Conservation (phyloP, 106 monocot genomes). For the Agapanthus africanus region DNA sequence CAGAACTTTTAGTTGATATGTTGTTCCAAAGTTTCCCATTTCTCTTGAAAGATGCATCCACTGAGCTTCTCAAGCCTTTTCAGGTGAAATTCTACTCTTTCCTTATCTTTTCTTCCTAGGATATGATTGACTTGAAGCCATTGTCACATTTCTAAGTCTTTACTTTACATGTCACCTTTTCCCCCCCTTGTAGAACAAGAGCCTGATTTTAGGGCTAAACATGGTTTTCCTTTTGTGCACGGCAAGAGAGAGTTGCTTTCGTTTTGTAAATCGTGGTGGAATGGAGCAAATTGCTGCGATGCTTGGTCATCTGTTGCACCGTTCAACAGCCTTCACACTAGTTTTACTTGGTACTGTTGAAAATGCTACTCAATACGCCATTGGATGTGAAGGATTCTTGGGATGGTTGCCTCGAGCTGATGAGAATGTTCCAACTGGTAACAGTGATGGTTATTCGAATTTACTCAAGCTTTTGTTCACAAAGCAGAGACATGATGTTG, state of each 20-base stretch:
- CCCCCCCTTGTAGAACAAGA: constrained; percentile 45
- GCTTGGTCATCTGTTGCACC: constrained; percentile 33
- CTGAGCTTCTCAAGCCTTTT: constrained; percentile 22
- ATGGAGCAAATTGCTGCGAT: constrained; percentile 62
- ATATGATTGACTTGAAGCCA: not conserved
- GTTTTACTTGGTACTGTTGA: constrained; percentile 70
- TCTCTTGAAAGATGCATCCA: constrained; percentile 21
- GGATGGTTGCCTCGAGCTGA: constrained; percentile 92
- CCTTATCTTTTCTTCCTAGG: not conserved
- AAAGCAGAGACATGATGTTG: constrained; percentile 81
- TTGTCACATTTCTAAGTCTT: not conserved
- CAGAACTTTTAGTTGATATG: constrained; percentile 50
- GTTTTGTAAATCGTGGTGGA: constrained; percentile 67
- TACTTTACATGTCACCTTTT: not conserved
- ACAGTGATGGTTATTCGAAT: constrained; percentile 76
- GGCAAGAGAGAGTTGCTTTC: constrained; percentile 66
- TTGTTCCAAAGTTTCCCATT: constrained; percentile 47
- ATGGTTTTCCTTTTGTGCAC: constrained; percentile 66
- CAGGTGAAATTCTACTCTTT: constrained; percentile 31
- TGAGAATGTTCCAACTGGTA: constrained; percentile 47
- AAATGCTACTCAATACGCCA: constrained; percentile 66
- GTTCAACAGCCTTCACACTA: constrained; percentile 41
- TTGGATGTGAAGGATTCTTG: constrained; percentile 95
- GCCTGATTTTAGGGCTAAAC: constrained; percentile 37
- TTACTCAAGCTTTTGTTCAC: constrained; percentile 65